These are phyloP conservation scores for Blastobotrys peoriensis DNA, from an alignment of 805 yeast genomes.

Conservation along the genomic window DNA sequence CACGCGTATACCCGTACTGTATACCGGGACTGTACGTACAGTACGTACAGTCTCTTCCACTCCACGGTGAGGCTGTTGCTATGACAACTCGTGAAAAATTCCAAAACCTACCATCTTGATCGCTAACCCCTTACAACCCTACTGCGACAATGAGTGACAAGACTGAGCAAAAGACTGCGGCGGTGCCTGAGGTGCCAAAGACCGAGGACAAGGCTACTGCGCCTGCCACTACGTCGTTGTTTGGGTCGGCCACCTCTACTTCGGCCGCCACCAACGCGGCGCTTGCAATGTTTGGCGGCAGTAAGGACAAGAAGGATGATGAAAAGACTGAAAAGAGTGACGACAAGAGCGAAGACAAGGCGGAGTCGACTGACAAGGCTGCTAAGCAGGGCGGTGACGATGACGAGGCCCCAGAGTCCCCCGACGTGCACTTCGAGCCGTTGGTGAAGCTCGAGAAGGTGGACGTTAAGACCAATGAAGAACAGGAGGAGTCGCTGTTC, in stretches of 20 bases:
- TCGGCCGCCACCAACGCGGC: slow-evolving; percentile 39
- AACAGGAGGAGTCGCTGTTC: slow-evolving; percentile 72
- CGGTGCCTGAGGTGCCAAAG: slow-evolving; percentile 4
- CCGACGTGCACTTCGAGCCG: slow-evolving; percentile 93
- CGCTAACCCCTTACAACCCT: too few species aligned
- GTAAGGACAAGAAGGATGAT: slow-evolving; percentile 57
- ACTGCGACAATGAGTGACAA: slow-evolving; percentile 10
- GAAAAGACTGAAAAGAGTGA: slow-evolving; percentile 30
- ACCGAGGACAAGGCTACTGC: slow-evolving; percentile 14
- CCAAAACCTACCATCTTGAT: too few species aligned
- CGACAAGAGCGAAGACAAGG: slow-evolving; percentile 37
- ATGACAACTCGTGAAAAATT: too few species aligned
- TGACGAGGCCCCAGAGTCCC: slow-evolving; percentile 61
- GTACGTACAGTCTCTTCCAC: too few species aligned
- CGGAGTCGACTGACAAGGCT: slow-evolving; percentile 28
- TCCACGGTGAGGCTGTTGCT: too few species aligned
- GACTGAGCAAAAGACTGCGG: slow-evolving; percentile 12
- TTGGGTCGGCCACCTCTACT: slow-evolving; percentile 14
- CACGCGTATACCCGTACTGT: too few species aligned
- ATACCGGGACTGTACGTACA: too few species aligned
- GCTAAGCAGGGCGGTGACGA: slow-evolving; percentile 35
- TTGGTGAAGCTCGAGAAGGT: slow-evolving; percentile 91
- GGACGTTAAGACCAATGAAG: slow-evolving; percentile 93
- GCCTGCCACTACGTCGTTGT: slow-evolving; percentile 15
- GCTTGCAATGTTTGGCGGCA: slow-evolving; percentile 94